Evolutionary conservation across 169 alveolate genomes (phyloP).

Genomic region (Cyclospora cayetanensis): DNA sequence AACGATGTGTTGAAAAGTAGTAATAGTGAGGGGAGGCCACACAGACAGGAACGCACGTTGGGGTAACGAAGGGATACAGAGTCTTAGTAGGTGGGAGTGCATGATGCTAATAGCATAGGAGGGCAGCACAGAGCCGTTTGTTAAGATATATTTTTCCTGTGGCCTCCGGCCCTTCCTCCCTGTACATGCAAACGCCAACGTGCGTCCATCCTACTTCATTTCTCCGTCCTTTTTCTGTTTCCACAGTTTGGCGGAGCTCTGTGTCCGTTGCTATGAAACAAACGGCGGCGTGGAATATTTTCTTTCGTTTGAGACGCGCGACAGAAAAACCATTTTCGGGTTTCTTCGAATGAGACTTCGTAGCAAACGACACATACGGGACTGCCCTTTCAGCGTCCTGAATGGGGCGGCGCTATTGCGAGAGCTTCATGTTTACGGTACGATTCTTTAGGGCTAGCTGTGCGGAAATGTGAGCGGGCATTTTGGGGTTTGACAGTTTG

Average conservation of each 20-base stretch:
- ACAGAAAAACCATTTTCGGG: conserved; percentile 83
- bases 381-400: conserved; percentile 77
- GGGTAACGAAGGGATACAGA: no score
- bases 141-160: not conserved
- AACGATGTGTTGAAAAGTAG: no score
- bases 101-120: conserved; percentile 4
- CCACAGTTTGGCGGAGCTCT: conserved; percentile 66
- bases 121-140: conserved; percentile 27
- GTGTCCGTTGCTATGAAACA: conserved; percentile 37
- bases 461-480: no score
- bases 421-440: conserved; percentile 94
- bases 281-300: conserved; percentile 73
- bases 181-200: no score
- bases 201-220: not conserved
- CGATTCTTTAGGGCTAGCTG: conserved; percentile 59
- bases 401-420: conserved; percentile 89
- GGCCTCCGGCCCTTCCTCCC: no score
- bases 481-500: no score
- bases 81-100: conserved; percentile 71
- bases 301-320: conserved; percentile 76
- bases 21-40: no score
- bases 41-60: no score
- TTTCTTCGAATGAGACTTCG: conserved; percentile 89
- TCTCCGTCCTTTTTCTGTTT: not conserved
- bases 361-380: conserved; percentile 62